Evolutionary conservation across 1,139 yeast species (phyloP).

Genomic region (Kluyveromyces marxianus): DNA sequence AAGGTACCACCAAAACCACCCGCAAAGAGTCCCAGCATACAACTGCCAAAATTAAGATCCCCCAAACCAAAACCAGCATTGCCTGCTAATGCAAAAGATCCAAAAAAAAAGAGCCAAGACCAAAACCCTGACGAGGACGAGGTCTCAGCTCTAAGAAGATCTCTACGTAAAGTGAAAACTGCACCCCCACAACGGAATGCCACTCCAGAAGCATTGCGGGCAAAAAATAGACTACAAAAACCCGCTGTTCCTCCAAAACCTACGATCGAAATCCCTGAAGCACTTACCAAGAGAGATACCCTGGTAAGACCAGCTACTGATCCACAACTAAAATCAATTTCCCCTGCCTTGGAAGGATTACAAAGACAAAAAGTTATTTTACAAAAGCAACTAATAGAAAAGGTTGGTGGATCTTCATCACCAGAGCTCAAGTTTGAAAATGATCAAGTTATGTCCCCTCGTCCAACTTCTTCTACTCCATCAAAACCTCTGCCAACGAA

Average conservation of each 20-base stretch:
- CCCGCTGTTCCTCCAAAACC: constrained; percentile 3
- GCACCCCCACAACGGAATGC: constrained; percentile 8
- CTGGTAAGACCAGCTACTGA: constrained; percentile 3
- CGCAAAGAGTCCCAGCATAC: background rate
- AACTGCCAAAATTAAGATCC: constrained; percentile 7
- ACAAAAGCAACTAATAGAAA: background rate
- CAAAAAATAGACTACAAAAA: constrained; percentile 5
- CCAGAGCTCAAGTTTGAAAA: too few species aligned
- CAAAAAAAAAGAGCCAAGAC: background rate
- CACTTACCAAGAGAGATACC: constrained; percentile 5
- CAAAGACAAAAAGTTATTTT: background rate
- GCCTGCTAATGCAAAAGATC: background rate
- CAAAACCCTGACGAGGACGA: constrained; percentile 9
- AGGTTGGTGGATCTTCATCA: too few species aligned
- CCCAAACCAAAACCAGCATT: background rate
- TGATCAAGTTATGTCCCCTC: too few species aligned
- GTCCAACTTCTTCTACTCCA: background rate
- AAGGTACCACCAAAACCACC: constrained; percentile 1
- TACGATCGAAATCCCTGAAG: constrained; percentile 13
- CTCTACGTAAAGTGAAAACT: constrained; percentile 8
- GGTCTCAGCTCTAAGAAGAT: constrained; percentile 10
- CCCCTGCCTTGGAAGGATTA: background rate
- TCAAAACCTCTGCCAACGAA: constrained; percentile 35
- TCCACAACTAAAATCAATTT: background rate
- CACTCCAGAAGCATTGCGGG: constrained; percentile 7